Evolutionary conservation across 805 yeast species (phyloP), one percentile per base, ranked within the genome.

Genomic region (Candida suzukii): DNA sequence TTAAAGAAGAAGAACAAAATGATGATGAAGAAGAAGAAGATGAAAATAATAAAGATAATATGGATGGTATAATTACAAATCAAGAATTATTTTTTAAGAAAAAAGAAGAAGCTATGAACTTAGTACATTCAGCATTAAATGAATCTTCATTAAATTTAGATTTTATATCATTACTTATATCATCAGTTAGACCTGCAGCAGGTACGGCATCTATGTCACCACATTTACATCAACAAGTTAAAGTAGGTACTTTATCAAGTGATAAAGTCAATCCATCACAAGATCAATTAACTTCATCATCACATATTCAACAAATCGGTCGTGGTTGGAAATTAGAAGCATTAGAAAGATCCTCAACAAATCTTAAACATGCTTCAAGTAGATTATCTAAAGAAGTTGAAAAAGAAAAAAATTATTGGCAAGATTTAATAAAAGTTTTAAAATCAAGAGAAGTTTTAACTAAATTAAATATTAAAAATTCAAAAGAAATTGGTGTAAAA

Each of bases 131-230:
- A 0, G 95, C 98, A 2, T 67, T 86, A 50, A 93, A 91, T 57
- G 97, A 93, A 56, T 80, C 95, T 0, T 88, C 96, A 0, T 61
- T 93, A 30, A 81, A 95, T 1, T 66, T 90, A 43, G 99, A 91
- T 56, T 85, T 90, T 47, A 82, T 91, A 1, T 87, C 96, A 1
- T 68, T 91, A 45, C 65, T 93, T 43, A 72, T 91, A 34, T 83
- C 96, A 17, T 74, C 86, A 11, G 77, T 78, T 11, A 73, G 93
- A 46, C 96, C 96, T 1, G 86, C 87, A 17, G 83, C 91, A 2
- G 95, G 95, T 2, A 74, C 83, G 27, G 71, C 88, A 2, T 87
- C 97, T 2, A 86, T 91, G 78, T 88, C 96, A 1, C 88, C 95
- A 0, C 88, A 78, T 57, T 64, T 88, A 46, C 76, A 79, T 50